Base-by-base conservation (phyloP, 768 basidiomycete genomes). In the Auriscalpium vulgare region DNA sequence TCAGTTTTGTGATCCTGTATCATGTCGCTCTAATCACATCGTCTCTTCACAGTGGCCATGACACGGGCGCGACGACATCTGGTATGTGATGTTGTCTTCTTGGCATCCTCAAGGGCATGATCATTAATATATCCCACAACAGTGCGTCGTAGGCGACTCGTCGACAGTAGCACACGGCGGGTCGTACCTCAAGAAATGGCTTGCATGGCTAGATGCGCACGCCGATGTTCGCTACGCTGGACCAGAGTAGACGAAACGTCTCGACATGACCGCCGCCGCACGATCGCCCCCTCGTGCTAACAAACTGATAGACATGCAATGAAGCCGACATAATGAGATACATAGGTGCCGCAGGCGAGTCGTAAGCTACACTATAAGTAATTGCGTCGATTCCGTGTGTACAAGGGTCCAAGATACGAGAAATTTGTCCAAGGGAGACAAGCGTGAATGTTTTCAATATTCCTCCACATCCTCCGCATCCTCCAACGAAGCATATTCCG, bases 91-190 rank as follows among this genome's bases (percentile, higher is more conserved):
- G 8, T 11, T 23, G 16, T 53, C 19, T 14, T 46, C 37, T 50
- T 45, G 8, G 16, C 38, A 10, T 8, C 19, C 9, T 54, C 17
- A 53, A 8, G 23, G 16, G 16, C 16, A 49, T 37, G 17, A 8
- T 38, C 23, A 4, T 53, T 9, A 17, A 38, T 46, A 45, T 38
- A 58, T 5, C 48, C 16, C 11, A 19, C n/a, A 9, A 16, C 56
- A 95, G 91, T 95, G 93, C 62, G 71, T 99, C 2, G 82, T 99
- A 0, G 97, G 97, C 1, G 97, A 99, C 68, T 95, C 93, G 0
- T 87, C 86, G 1, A 98, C 95, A 0, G 86, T 98, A 3, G 74
- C 78, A 36, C 86, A 95, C 63, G 95, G 95, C 6, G 83, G 90
- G 21, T 65, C 75, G 43, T 98, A 89, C 70, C 71, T 99, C 38